Conservation (phyloP, 2,329 filamentous ascomycete species). For the Neospermospora avenae region DNA sequence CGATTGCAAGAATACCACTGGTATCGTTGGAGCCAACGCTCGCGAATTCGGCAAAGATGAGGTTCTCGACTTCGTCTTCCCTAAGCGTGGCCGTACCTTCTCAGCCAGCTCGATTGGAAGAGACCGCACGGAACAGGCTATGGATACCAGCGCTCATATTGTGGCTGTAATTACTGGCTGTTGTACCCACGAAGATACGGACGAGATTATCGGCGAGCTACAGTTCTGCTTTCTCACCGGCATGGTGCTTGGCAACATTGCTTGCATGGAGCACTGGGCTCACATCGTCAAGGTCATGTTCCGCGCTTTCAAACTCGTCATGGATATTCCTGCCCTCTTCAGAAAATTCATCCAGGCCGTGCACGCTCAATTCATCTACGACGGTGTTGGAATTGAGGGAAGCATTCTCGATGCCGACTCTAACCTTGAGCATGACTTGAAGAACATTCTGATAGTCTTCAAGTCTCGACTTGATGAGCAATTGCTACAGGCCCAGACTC, state of each 20-base stretch:
- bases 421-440: slow-evolving; percentile 37
- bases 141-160: slow-evolving; percentile 49
- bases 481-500: slow-evolving; percentile 38
- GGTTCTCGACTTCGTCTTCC: slow-evolving; percentile 48
- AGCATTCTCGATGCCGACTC: slow-evolving; percentile 39
- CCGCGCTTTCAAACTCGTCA: slow-evolving; percentile 46
- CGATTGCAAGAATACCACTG: slow-evolving; percentile 36
- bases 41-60: slow-evolving; percentile 40
- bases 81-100: slow-evolving; percentile 42
- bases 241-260: slow-evolving; percentile 54
- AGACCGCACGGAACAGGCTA: slow-evolving; percentile 44
- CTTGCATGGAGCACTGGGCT: slow-evolving; percentile 62
- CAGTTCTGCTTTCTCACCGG: slow-evolving; percentile 59
- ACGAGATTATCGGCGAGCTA: slow-evolving; percentile 55
- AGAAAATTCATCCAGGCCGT: slow-evolving; percentile 48
- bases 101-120: slow-evolving; percentile 37
- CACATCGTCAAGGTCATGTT: slow-evolving; percentile 52
- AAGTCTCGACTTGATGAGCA: slow-evolving; percentile 50
- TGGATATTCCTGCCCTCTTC: slow-evolving; percentile 44
- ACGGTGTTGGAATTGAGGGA: slow-evolving; percentile 46
- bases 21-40: slow-evolving; percentile 24
- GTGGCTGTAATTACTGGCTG: slow-evolving; percentile 39
- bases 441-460: slow-evolving; percentile 50
- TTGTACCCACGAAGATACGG: slow-evolving; percentile 34
- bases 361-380: slow-evolving; percentile 53